Conservation (phyloP, 768 basidiomycete species). For the Pholiota microspora region DNA sequence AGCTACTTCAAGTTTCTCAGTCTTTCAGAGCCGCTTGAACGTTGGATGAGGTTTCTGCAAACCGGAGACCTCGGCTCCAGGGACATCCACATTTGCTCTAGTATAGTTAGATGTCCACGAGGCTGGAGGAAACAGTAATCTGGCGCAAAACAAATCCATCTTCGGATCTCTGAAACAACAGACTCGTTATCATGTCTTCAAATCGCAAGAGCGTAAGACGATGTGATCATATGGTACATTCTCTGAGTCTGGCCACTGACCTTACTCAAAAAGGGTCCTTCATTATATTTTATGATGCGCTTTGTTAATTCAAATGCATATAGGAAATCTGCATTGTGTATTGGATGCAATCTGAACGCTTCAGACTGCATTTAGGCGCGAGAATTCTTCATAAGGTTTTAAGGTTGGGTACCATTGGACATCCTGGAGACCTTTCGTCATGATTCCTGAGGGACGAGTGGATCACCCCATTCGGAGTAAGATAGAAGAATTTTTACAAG, state of each 20-base stretch:
- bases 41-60: neutral
- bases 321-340: too few species aligned
- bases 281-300: neutral
- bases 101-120: neutral
- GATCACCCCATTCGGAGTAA: neutral
- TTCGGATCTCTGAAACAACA: conserved; percentile 1
- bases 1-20: too few species aligned
- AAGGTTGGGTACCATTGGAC: neutral
- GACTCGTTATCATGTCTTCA: neutral
- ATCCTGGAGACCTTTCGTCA: neutral
- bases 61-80: neutral
- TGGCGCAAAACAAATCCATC: neutral
- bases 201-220: neutral
- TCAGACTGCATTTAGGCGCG: too few species aligned
- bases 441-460: neutral
- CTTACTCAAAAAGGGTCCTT: neutral
- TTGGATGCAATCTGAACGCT: too few species aligned
- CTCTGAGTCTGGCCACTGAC: too few species aligned
- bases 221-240: neutral
- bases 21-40: too few species aligned
- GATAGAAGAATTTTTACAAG: neutral
- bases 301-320: too few species aligned
- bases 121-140: neutral
- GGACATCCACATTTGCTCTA: neutral
- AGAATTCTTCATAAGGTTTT: neutral